A percentile compares a stretch with the other conserved stretches of the same genome.
Conservation (phyloP, 345 rosid genomes). For the Bruguiera parviflora region DNA sequence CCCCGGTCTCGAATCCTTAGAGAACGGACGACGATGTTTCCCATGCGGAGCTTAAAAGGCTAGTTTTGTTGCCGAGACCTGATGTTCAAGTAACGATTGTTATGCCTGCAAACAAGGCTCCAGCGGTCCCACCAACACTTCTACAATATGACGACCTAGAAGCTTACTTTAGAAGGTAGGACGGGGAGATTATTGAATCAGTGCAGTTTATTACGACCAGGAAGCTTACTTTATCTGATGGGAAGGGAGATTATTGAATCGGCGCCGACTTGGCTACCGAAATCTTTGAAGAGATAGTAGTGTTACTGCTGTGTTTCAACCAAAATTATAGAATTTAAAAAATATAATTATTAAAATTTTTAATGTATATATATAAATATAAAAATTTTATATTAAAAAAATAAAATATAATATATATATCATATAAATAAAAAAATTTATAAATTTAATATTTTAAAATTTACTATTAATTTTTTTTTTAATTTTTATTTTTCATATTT, state of each 20-base stretch:
- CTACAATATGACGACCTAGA: neutral
- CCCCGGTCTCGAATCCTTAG: neutral
- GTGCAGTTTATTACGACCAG: neutral
- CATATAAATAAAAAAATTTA: too few relatives aligned
- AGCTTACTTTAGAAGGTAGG: neutral
- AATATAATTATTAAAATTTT: too few relatives aligned
- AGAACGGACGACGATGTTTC: constrained; percentile 16
- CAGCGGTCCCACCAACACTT: neutral
- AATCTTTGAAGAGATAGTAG: constrained; percentile 9
- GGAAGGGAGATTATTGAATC: neutral
- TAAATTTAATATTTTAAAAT: too few relatives aligned
- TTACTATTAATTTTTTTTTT: too few relatives aligned
- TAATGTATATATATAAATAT: too few relatives aligned
- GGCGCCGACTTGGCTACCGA: constrained; percentile 3
- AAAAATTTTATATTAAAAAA: too few relatives aligned
- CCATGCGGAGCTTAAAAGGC: constrained; percentile 20
- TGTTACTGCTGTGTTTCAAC: constrained; percentile 26
- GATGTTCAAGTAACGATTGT: neutral
- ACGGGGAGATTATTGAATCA: neutral
- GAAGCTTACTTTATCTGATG: neutral
- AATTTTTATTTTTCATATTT: too few relatives aligned
- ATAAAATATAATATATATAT: too few relatives aligned
- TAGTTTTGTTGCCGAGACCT: constrained; percentile 3
- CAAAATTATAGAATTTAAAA: neutral
- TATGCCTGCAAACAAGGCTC: neutral